Conservation (phyloP, 1,284 basidiomycete species). For the Sporisorium graminicola region DNA sequence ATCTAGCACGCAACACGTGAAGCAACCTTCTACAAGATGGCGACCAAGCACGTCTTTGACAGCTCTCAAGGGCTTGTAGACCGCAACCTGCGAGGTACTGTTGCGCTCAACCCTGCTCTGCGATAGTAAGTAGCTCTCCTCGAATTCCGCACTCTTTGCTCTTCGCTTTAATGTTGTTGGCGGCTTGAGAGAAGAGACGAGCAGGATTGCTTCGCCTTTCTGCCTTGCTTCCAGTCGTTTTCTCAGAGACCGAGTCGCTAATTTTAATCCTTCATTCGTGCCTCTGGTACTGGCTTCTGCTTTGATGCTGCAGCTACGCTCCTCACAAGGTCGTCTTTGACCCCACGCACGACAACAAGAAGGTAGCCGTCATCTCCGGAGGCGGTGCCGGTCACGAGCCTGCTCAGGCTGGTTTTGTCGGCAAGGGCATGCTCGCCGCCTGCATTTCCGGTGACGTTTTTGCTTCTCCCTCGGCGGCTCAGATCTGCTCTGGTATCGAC, state of each 20-base stretch:
- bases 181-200: not conserved
- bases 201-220: not conserved
- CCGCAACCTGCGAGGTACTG: conserved; percentile 63
- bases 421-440: conserved; percentile 71
- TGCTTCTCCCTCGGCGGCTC: conserved; percentile 72
- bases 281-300: not conserved
- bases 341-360: conserved; percentile 66
- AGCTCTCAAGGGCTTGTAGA: conserved; percentile 66
- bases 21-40: conserved; percentile 47
- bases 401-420: conserved; percentile 70
- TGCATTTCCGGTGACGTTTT: conserved; percentile 73
- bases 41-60: conserved; percentile 68
- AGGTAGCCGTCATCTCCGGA: conserved; percentile 72
- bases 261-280: not conserved
- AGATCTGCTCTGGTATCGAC: conserved; percentile 71
- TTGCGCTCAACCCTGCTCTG: conserved; percentile 65
- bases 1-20: not conserved
- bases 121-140: conserved; percentile 55
- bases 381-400: conserved; percentile 73
- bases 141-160: not conserved
- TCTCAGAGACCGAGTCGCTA: not conserved
- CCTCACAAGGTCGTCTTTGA: conserved; percentile 69
- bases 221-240: not conserved
- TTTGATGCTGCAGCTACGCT: conserved; percentile 42
- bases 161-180: not conserved